Base-by-base conservation (phyloP, 2,329 filamentous ascomycete species). In the Cercospora citrullina region DNA sequence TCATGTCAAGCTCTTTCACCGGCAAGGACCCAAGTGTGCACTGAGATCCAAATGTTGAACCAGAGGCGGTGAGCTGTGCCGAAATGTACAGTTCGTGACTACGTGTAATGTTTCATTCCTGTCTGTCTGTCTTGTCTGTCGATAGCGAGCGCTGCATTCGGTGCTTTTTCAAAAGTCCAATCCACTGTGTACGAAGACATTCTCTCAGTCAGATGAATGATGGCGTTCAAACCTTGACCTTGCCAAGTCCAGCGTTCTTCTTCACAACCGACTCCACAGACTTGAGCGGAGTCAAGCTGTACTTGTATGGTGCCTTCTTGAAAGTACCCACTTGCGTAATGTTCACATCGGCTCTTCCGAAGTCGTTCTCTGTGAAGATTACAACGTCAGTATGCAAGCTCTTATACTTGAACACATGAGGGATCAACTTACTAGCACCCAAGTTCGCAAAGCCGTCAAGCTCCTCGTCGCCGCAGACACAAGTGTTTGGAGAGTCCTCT, bases 381-480 rank as follows among this genome's bases (percentile, higher is more conserved):
- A 7, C 33, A 39, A 39, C 14, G 33, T 39, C 33, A 39, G 33
- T 7, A 39, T 39, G 33, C 33, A 5, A 3, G n/a, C 5, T 23
- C 10, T 51, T 6, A 18, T 12, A 51, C 4, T 1, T 16, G 14
- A 2, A n/a, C 18, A 53, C 23, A 10, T 16, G 5, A 51, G 12
- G 21, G 23, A 26, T 12, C 30, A 18, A 81, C 83, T 75, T 75
- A 85, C 84, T 80, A 3, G 84, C 82, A 26, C 85, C 85, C 16
- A 86, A 76, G 68, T 87, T 87, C 3, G 83, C 84, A 72, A 79
- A 87, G 0, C 85, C 85, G 70, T 87, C 85, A 28, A 86, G 77
- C 73, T 87, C 85, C 71, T 81, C 81, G 59, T 87, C 85, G 1
- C 85, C 85, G 10, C 84, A 84, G 1, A 81, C 79, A 67, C 81